Conservation (phyloP, 257 asterid genomes). For the Nicotiana tomentosiformis region DNA sequence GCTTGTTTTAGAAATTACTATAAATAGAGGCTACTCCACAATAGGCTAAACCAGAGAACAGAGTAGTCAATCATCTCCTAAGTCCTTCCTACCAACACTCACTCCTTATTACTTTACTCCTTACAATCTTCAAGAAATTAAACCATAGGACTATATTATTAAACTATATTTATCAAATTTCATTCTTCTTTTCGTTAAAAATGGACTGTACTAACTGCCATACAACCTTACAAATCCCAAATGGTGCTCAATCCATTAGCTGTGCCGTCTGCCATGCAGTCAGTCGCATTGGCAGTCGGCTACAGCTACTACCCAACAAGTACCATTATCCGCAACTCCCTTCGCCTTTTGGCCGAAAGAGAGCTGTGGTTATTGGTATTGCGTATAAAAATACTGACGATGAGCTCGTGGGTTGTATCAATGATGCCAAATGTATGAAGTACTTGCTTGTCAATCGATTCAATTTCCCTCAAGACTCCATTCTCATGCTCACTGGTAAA, state of each 20-base stretch:
- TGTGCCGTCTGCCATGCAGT: slow-evolving; percentile 72
- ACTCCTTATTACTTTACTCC: background rate
- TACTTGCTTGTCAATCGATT: slow-evolving; percentile 54
- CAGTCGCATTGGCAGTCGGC: slow-evolving; percentile 19
- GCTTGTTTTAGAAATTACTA: too few relatives aligned
- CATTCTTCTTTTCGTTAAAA: background rate
- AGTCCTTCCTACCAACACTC: background rate
- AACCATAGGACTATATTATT: too few relatives aligned
- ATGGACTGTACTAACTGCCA: slow-evolving; percentile 72
- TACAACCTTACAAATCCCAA: slow-evolving; percentile 71
- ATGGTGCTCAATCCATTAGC: slow-evolving; percentile 65
- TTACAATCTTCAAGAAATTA: background rate
- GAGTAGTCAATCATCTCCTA: too few relatives aligned
- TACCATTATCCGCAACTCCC: slow-evolving; percentile 12
- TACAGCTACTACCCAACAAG: too few relatives aligned
- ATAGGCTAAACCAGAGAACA: too few relatives aligned
- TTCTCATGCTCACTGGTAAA: slow-evolving; percentile 87
- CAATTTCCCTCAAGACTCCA: slow-evolving; percentile 71
- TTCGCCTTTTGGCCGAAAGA: slow-evolving; percentile 47
- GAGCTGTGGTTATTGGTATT: slow-evolving; percentile 80
- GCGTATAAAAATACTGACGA: slow-evolving; percentile 41
- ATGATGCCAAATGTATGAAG: slow-evolving; percentile 87
- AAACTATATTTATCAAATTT: background rate
- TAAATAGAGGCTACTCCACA: too few relatives aligned
- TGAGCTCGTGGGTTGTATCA: slow-evolving; percentile 81